These are phyloP conservation scores for Podospora sp. DNA, from an alignment of 495 filamentous ascomycete genomes.

Conservation along the genomic window DNA sequence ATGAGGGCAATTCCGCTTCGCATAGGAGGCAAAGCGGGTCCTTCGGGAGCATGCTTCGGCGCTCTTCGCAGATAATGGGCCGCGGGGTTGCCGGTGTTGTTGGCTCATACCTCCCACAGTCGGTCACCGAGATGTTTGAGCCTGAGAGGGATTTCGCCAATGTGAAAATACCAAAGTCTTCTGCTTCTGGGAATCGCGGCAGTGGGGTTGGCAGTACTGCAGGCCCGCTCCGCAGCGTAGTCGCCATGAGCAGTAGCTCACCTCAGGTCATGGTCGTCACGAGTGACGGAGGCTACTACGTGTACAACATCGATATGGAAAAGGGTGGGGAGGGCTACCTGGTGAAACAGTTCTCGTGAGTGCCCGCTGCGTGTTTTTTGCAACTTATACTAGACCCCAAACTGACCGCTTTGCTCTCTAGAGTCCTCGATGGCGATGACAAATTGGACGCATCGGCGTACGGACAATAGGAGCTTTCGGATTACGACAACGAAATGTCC, in stretches of 20 bases:
- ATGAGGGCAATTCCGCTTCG: slow-evolving; percentile 22
- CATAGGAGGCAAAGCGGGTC: slow-evolving; percentile 61
- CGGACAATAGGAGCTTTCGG: slow-evolving; percentile 29
- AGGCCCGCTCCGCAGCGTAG: slow-evolving; percentile 70
- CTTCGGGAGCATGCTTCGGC: slow-evolving; percentile 85
- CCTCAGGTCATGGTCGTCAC: slow-evolving; percentile 98
- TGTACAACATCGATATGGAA: slow-evolving; percentile 93
- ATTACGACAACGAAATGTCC: slow-evolving; percentile 2
- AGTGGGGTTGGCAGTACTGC: slow-evolving; percentile 31
- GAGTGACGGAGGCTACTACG: slow-evolving; percentile 90
- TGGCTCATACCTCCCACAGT: slow-evolving; percentile 85
- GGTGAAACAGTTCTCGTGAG: slow-evolving; percentile 86
- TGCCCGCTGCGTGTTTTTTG: slow-evolving; percentile 20
- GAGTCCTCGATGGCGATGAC: slow-evolving; percentile 55
- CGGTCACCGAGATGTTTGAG: slow-evolving; percentile 97
- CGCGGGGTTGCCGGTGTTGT: slow-evolving; percentile 84
- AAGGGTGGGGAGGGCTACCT: slow-evolving; percentile 92
- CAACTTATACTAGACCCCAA: neutral
- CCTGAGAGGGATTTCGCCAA: slow-evolving; percentile 93
- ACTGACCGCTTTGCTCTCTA: slow-evolving; percentile 29
- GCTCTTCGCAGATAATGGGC: slow-evolving; percentile 95
- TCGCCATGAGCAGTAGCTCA: slow-evolving; percentile 89
- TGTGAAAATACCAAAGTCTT: slow-evolving; percentile 82
- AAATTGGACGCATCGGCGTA: slow-evolving; percentile 51
- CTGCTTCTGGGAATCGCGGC: slow-evolving; percentile 34